A percentile compares a stretch with the other conserved stretches of the same genome.
phyloP scores from a whole-genome alignment of 2,329 filamentous ascomycete species.

The Fonsecaea multimorphosa region DNA sequence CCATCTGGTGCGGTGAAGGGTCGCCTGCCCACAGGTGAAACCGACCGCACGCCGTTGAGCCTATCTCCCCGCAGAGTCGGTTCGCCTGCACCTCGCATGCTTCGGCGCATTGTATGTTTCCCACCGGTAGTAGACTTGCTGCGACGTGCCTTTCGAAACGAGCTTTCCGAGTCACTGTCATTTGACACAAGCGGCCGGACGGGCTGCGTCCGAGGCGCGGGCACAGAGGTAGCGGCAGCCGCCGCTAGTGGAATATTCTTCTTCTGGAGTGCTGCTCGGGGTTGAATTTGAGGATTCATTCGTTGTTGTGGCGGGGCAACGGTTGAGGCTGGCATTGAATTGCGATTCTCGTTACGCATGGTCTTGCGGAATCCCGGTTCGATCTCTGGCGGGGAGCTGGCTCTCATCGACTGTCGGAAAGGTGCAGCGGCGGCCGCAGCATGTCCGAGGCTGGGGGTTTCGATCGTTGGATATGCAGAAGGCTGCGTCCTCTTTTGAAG shows the following conservation, averaged over 20 bases:
- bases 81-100: conserved; percentile 66
- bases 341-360: conserved; percentile 32
- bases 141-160: conserved; percentile 72
- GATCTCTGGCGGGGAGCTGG: conserved; percentile 19
- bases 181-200: conserved; percentile 49
- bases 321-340: conserved; percentile 13
- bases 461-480: conserved; percentile 17
- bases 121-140: conserved; percentile 49
- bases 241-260: conserved; percentile 44
- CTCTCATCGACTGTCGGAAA: conserved; percentile 38
- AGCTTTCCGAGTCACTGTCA: conserved; percentile 73
- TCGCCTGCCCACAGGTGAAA: conserved; percentile 67
- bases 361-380: conserved; percentile 32
- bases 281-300: conserved; percentile 24
- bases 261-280: conserved; percentile 45
- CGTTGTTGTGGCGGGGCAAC: conserved; percentile 12
- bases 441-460: conserved; percentile 13
- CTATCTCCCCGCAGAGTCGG: conserved; percentile 56
- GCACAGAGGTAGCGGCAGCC: conserved; percentile 18
- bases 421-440: conserved; percentile 22
- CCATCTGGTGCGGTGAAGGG: conserved; percentile 53
- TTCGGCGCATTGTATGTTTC: conserved; percentile 69
- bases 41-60: conserved; percentile 67
- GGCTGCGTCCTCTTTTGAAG: conserved; percentile 21
- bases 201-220: conserved; percentile 16